phyloP scores from a whole-genome alignment of 345 rosid species.

The Passiflora organensis region DNA sequence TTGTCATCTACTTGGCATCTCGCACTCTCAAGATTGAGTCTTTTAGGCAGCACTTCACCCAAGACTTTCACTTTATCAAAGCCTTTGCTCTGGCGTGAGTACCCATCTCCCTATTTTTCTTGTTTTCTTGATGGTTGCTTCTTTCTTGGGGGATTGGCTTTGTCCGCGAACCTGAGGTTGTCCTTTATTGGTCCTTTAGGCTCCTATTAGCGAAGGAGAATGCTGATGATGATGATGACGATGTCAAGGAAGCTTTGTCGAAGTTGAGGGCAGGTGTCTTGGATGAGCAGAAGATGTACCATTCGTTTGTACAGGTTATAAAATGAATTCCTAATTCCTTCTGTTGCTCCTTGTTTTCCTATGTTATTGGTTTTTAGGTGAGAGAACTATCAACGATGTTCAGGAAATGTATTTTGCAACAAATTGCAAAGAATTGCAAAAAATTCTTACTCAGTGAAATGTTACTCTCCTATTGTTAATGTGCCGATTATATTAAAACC shows the following conservation, averaged over 20 bases:
- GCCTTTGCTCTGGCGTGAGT: conserved; percentile 93
- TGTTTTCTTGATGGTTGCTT: no score
- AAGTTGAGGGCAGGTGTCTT: conserved; percentile 62
- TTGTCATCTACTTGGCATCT: conserved; percentile 63
- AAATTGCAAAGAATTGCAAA: no score
- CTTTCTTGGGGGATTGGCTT: no score
- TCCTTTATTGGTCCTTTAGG: conserved; percentile 28
- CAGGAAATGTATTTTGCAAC: no score
- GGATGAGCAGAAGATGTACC: conserved; percentile 73
- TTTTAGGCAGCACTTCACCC: conserved; percentile 73
- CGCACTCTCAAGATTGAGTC: conserved; percentile 66
- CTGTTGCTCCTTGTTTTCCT: no score
- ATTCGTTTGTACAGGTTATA: conserved; percentile 68
- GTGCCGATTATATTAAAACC: no score
- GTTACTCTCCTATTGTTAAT: no score
- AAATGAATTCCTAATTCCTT: no score
- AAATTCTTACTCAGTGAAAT: no score
- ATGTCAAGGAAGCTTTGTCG: conserved; percentile 63
- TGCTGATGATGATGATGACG: conserved; percentile 98
- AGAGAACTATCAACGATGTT: no score
- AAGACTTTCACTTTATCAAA: conserved; percentile 82
- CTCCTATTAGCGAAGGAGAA: conserved; percentile 81
- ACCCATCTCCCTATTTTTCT: neutral
- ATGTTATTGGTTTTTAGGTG: no score
- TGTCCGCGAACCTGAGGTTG: no score